Evolutionary conservation across 352 stramenopile species (phyloP), one percentile per base, ranked within the genome.

Genomic region (Phytophthora pseudosyringae): DNA sequence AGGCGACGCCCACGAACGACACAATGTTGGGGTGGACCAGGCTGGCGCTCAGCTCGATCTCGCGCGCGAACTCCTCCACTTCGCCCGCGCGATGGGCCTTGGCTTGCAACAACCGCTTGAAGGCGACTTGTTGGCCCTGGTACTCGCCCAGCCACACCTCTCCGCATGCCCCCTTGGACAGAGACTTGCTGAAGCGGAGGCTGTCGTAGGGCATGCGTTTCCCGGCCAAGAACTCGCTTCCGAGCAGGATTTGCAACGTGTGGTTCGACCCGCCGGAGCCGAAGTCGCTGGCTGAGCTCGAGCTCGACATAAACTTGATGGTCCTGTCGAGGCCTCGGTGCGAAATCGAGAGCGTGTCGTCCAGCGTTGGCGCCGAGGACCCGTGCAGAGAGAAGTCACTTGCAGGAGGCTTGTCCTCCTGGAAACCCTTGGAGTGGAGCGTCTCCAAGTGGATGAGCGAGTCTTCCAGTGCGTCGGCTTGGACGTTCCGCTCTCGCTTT

Each of bases 61-160:
- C 73, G 25, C 67, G 50, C 1, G 67, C 72, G 33, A 80, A 82
- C 3, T 60, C 36, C 38, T 78, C 63, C 10, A 82, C 60, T 43
- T 82, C 68, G 9, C 75, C 48, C 47, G 58, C 78, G 5, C 59
- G 65, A 38, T 59, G 59, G 9, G 41, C 29, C 54, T 64, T 70
- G 9, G 35, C 33, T 41, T 81, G 62, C 18, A 83, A 21, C 36
- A 84, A 49, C 8, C 71, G 59, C 50, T 88, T 86, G 49, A 84
- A 66, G 0, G 79, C 76, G 15, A 88, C 64, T n/a, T 61, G 47
- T 9, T 64, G 39, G 2, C 59, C 56, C 11, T 73, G 48, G 35
- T 70, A 81, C 28, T 71, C 29, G 3, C 69, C 75, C 5, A 73
- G 18, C 76, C 72, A 88, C 3, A 90, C 77, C 40, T 90, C 81